Evolutionary conservation across 164 flowering plant genomes (phyloP), one percentile per base, ranked within the genome.

Genomic region (Vitis cinerea): DNA sequence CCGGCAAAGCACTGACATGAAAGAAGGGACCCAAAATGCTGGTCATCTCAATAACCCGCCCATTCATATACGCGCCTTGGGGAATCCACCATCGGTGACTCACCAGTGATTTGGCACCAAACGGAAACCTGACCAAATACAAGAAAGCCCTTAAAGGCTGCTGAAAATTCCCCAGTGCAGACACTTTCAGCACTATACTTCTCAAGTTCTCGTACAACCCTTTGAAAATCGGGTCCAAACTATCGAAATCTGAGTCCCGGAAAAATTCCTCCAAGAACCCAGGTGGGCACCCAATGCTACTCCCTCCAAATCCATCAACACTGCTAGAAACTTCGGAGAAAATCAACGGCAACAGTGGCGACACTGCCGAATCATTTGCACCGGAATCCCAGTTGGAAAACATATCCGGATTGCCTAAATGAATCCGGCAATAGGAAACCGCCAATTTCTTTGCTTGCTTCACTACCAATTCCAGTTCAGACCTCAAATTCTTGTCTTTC

Each of bases 21-120:
- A 96, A 93, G 65, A 96, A 96, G 11, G 97, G 97, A 16, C 99
- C 99, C 76, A 96, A 75, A 68, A 96, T 90, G 79, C 98, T 96
- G 0, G 97, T 87, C 93, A 93, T 88, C 76, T 96, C 99, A 59
- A 93, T 89, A 2, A 80, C 97, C 4, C 99, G 86, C 10, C 99
- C 99, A 73, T 90, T 93, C 82, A 89, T 77, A 68, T 86, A 90
- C 17, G 73, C 72, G 27, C 88, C 86, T 55, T 69, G 84, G 0
- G 99, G 98, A 54, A 89, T 82, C 99, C 99, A 96, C 97, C 94
- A 89, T 0, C 70, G 86, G 70, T 96, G 93, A 74, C 65, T 91
- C 52, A 96, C 99, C 73, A 93, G 70, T 29, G 87, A 78, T 78
- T 88, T 91, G 0, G 91, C 95, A 16, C 91, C 90, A 57, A 78